These are phyloP conservation scores for Fusarium liriodendri DNA, from an alignment of 2,329 filamentous ascomycete genomes.

Conservation along the genomic window DNA sequence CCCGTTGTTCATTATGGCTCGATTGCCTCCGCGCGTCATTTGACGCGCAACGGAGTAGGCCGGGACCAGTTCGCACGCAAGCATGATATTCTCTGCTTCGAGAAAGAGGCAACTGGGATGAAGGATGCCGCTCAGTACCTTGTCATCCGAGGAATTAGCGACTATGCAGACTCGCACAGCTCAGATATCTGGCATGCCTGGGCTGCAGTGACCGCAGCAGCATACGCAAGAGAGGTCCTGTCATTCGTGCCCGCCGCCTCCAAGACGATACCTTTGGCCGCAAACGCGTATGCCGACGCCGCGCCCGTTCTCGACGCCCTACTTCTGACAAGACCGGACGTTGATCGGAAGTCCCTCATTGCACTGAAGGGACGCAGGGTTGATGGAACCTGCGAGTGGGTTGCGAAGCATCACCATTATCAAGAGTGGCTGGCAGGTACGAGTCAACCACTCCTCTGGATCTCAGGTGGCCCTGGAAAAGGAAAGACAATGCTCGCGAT, in stretches of 20 bases:
- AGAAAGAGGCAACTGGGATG: neutral
- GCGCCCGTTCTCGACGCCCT: neutral
- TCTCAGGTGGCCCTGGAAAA: constrained; percentile 6
- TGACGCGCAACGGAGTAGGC: neutral
- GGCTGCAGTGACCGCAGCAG: neutral
- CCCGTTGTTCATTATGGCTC: neutral
- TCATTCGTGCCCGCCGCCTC: neutral
- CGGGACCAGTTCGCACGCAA: neutral
- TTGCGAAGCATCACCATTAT: neutral
- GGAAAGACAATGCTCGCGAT: constrained; percentile 12
- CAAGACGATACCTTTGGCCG: neutral
- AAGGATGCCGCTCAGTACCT: neutral
- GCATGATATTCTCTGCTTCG: neutral
- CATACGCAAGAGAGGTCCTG: neutral
- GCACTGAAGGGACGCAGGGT: neutral
- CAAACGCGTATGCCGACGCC: neutral
- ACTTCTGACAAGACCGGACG: neutral
- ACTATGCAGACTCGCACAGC: neutral
- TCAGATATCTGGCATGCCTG: neutral
- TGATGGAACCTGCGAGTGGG: neutral
- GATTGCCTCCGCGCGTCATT: neutral
- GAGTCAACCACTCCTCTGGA: neutral
- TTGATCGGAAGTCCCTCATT: neutral
- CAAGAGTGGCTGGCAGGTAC: neutral
- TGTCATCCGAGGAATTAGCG: neutral